Conservation (phyloP, 257 asterid species). For the Cinchona pubescens region DNA sequence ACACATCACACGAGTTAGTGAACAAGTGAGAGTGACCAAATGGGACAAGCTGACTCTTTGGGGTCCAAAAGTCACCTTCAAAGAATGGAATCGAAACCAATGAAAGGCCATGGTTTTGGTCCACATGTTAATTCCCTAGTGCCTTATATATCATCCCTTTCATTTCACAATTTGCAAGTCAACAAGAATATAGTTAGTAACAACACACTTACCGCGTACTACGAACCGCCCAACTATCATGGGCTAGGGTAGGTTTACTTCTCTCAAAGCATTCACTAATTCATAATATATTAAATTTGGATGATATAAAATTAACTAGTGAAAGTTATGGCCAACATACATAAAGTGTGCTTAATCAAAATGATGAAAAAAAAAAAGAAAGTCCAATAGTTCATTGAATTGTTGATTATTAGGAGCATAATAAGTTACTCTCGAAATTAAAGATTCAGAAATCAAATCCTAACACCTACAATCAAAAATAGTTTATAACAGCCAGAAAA, state of each 20-base stretch:
- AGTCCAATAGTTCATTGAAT: too few species aligned
- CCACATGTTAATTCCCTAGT: constrained; percentile 9
- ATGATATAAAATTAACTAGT: neutral
- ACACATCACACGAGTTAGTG: constrained; percentile 25
- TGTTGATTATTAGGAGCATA: too few species aligned
- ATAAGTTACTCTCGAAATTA: too few species aligned
- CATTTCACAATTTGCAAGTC: neutral
- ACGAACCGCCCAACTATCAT: constrained; percentile 1
- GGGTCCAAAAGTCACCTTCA: constrained; percentile 18
- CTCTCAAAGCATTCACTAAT: neutral
- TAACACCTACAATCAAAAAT: too few species aligned
- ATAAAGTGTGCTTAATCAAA: too few species aligned
- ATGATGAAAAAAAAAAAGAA: too few species aligned
- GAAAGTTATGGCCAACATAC: neutral
- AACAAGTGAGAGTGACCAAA: constrained; percentile 14
- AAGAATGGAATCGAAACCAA: neutral
- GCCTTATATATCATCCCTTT: neutral
- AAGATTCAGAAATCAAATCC: too few species aligned
- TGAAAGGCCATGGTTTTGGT: neutral
- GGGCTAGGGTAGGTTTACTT: neutral
- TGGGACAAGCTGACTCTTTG: neutral
- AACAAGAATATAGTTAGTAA: constrained; percentile 15
- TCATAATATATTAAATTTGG: neutral
- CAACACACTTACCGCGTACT: constrained; percentile 24
- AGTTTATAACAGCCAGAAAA: too few species aligned